Evolutionary conservation across 106 monocot genomes (phyloP).

Genomic region (Alisma plantagoaquatica): DNA sequence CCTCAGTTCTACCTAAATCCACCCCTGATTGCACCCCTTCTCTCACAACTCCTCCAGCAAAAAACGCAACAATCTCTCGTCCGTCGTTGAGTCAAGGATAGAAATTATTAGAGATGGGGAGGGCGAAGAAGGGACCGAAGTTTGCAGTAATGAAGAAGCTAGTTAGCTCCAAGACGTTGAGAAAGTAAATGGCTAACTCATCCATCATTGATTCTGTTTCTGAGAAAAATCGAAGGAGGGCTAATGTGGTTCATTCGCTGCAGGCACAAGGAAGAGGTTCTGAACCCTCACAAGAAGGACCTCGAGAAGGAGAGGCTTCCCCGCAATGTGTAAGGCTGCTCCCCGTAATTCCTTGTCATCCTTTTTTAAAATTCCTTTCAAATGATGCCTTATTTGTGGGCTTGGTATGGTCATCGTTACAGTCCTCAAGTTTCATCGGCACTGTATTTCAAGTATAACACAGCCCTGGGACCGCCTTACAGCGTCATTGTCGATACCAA

Average conservation of each 20-base stretch:
- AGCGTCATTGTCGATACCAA: conserved; percentile 91
- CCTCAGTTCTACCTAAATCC: no score
- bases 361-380: not conserved
- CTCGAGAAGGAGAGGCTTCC: conserved; percentile 64
- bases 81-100: not conserved
- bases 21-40: no score
- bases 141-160: conserved; percentile 69
- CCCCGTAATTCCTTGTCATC: not conserved
- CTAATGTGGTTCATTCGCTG: not conserved
- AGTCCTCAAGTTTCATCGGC: conserved; percentile 74
- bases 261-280: conserved; percentile 63
- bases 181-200: conserved; percentile 24
- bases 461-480: conserved; percentile 82
- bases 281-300: conserved; percentile 83
- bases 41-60: not conserved
- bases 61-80: not conserved
- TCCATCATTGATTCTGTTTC: not conserved
- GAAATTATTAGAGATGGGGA: conserved; percentile 14
- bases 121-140: conserved; percentile 66
- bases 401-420: not conserved
- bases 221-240: not conserved
- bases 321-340: conserved; percentile 62
- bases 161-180: conserved; percentile 52
- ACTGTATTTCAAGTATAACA: conserved; percentile 83
- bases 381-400: not conserved